Evolutionary conservation across 1,284 basidiomycete genomes (phyloP).

Genomic region (Ustilago cynodontis): DNA sequence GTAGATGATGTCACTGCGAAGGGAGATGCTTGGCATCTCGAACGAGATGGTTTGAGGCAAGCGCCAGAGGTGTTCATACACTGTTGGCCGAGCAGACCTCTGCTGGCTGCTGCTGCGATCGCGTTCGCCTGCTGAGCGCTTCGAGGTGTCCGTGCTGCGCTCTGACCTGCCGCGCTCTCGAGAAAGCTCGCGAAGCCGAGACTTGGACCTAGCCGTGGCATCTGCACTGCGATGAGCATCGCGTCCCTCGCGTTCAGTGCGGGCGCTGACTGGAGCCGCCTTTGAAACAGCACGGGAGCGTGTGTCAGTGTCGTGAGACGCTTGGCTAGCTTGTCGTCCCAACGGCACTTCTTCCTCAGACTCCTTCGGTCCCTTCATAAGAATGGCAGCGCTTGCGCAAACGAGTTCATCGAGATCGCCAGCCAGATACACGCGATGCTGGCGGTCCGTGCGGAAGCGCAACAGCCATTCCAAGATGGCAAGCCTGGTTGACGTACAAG

Average conservation of each 20-base stretch:
- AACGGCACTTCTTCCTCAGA: constrained; percentile 10
- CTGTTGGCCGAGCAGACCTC: constrained; percentile 21
- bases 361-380: constrained; percentile 39
- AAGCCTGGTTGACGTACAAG: constrained; percentile 73
- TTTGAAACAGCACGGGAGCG: constrained; percentile 31
- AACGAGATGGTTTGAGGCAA: constrained; percentile 82
- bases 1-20: constrained; percentile 73
- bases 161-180: constrained; percentile 41
- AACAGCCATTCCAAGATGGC: constrained; percentile 87
- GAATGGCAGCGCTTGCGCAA: constrained; percentile 26
- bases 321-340: constrained; percentile 65
- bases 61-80: constrained; percentile 76
- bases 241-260: constrained; percentile 42
- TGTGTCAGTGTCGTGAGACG: constrained; percentile 9
- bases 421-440: constrained; percentile 85
- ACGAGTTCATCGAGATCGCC: constrained; percentile 72
- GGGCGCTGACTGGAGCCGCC: constrained; percentile 8
- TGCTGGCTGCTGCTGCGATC: constrained; percentile 74
- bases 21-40: constrained; percentile 72
- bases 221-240: constrained; percentile 42
- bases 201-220: constrained; percentile 31
- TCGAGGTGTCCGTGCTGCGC: constrained; percentile 30
- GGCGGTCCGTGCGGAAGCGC: constrained; percentile 88
- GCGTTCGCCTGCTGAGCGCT: constrained; percentile 28
- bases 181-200: constrained; percentile 48